Percentiles rank a stretch among this genome's conserved stretches.
Conservation (phyloP, 805 yeast species). For the Saccharomycopsis javanensis region DNA sequence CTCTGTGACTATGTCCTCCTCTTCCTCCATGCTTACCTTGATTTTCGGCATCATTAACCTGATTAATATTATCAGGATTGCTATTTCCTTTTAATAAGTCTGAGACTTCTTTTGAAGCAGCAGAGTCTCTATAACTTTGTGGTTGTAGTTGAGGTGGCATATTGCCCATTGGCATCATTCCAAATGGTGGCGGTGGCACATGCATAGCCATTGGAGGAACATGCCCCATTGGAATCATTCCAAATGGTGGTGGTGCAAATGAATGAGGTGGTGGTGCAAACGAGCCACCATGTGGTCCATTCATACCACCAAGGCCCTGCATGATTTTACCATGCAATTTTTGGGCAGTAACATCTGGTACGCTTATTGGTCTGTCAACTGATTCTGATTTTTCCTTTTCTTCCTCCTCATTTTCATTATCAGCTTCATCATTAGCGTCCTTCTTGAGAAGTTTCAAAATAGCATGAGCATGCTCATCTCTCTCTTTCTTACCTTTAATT, state of each 20-base stretch:
- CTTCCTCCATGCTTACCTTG: conserved; percentile 15
- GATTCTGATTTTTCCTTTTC: not conserved
- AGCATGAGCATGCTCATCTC: conserved; percentile 13
- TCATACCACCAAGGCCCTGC: conserved; percentile 7
- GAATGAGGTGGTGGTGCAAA: conserved; percentile 19
- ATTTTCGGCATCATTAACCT: not conserved
- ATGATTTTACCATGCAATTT: conserved; percentile 18
- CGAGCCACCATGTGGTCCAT: conserved; percentile 20
- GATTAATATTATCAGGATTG: not conserved
- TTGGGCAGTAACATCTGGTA: conserved; percentile 16
- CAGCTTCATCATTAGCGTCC: conserved; percentile 22
- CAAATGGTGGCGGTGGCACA: conserved; percentile 18
- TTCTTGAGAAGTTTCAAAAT: conserved; percentile 6
- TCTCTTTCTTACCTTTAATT: conserved; percentile 6
- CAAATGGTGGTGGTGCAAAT: conserved; percentile 17
- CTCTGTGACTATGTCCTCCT: conserved; percentile 19
- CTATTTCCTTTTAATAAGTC: not conserved
- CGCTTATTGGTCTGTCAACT: conserved; percentile 4
- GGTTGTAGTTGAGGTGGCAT: conserved; percentile 12
- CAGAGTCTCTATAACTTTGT: conserved; percentile 12
- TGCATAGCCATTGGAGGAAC: conserved; percentile 20
- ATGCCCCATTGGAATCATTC: conserved; percentile 19
- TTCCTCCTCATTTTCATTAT: not conserved
- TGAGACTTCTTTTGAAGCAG: conserved; percentile 12
- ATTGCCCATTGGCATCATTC: conserved; percentile 10